Evolutionary conservation across 202 grass and related monocot genomes (phyloP).

Genomic region (Brachypodium distachyon): DNA sequence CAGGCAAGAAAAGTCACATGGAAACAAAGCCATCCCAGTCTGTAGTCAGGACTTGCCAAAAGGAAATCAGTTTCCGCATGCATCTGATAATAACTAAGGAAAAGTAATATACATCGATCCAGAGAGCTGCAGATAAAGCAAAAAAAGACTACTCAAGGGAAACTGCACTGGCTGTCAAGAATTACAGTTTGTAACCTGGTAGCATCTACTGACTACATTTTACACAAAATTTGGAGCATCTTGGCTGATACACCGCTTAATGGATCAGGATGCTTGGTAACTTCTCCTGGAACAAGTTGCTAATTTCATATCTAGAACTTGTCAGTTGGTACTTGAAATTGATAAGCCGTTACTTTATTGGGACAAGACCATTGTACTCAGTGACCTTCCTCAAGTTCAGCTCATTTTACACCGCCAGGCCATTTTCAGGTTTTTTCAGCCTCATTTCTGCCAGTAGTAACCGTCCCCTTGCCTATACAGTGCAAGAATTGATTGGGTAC

Average conservation of each 20-base stretch:
- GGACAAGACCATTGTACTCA: neutral
- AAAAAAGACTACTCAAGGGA: constrained; percentile 18
- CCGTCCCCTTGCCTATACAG: neutral
- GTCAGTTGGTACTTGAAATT: constrained; percentile 26
- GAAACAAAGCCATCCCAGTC: neutral
- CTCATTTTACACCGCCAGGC: neutral
- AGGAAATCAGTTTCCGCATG: neutral
- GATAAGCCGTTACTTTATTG: neutral
- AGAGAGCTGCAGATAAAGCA: constrained; percentile 13
- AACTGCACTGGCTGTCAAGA: constrained; percentile 6
- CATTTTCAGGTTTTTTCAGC: constrained; percentile 11
- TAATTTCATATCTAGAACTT: constrained; percentile 17
- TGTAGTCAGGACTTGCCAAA: neutral
- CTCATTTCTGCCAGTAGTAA: constrained; percentile 10
- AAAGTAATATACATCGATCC: constrained; percentile 10
- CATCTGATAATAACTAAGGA: neutral
- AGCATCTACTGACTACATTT: constrained; percentile 24
- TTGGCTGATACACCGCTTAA: constrained; percentile 16
- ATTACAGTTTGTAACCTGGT: constrained; percentile 9
- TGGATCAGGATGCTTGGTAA: constrained; percentile 13
- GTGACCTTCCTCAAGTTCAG: neutral
- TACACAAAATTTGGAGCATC: constrained; percentile 38
- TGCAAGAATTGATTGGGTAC: constrained; percentile 12
- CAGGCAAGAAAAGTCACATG: neutral
- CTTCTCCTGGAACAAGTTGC: neutral